Evolutionary conservation across 768 basidiomycete species (phyloP), one percentile per base, ranked within the genome.

Genomic region (Tylopilus felleus): DNA sequence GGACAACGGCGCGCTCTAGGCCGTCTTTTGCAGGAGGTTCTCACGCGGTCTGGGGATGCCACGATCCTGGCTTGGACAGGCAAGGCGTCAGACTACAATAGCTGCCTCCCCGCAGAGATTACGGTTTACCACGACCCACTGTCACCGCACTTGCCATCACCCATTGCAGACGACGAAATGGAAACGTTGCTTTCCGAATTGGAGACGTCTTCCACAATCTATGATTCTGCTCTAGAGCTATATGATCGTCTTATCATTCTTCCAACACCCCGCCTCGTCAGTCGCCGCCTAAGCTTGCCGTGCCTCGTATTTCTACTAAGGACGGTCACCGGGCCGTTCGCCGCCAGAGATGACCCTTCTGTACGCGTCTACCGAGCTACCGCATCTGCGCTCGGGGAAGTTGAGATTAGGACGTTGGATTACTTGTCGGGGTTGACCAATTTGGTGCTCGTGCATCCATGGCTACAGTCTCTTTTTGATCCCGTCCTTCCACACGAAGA

Each of bases 81-180:
- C 7, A 55, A 55, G 42, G 40, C 55, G 21, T 64, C 61, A 10
- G 55, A 49, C 13, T 64, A 64, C 22, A 66, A 66, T 17, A 64
- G 65, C 17, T 66, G 63, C 19, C 51, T 64, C 22, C 61, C 63
- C 36, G 51, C 64, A 0, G 61, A 53, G 21, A 66, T 64, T 4
- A 29, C 47, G 8, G 61, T 64, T 38, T 62, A 62, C 35, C 53
- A 27, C 44, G 47, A 62, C 3, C 31, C 52, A 17, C 8, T 43
- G 17, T 41, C 49, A 16, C 47, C 48, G 0, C 51, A 55, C 22
- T 2, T 62, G 5, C 61, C 61, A 8, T 47, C 38, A 0, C 23
- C 52, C 3, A 55, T 59, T 17, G 23, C 45, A 9, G 55, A 57
- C 7, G 43, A 49, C 9, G 31, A 61, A 36, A 61, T 63, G 52